phyloP scores from a whole-genome alignment of 1,139 yeast genomes.

The Pichia sp. region DNA sequence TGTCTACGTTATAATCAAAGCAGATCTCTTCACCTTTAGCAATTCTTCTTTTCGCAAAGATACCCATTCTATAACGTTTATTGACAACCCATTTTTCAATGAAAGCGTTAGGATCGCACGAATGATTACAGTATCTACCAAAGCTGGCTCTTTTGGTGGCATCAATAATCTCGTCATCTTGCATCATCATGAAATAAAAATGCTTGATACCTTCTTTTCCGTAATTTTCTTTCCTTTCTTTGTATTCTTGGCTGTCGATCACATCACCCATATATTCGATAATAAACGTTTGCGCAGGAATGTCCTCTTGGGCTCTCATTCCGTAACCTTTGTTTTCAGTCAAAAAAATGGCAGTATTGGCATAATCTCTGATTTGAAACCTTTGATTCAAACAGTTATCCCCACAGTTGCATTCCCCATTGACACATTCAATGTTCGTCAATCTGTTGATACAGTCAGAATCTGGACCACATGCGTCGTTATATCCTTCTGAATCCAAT shows the following conservation, averaged over 20 bases:
- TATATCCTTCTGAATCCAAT: slow-evolving; percentile 29
- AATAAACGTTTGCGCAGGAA: slow-evolving; percentile 61
- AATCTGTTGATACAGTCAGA: slow-evolving; percentile 87
- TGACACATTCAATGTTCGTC: slow-evolving; percentile 86
- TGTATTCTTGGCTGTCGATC: slow-evolving; percentile 65
- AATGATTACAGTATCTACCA: slow-evolving; percentile 90
- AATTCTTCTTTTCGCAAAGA: slow-evolving; percentile 75
- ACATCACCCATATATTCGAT: slow-evolving; percentile 95
- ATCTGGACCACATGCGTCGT: slow-evolving; percentile 76
- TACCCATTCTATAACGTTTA: slow-evolving; percentile 86
- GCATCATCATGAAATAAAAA: slow-evolving; percentile 96
- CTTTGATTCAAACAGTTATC: slow-evolving; percentile 77
- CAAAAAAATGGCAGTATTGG: slow-evolving; percentile 64
- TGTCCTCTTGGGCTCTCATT: slow-evolving; percentile 54
- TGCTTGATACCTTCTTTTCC: slow-evolving; percentile 68
- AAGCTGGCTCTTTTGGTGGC: slow-evolving; percentile 85
- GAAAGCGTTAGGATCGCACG: slow-evolving; percentile 88
- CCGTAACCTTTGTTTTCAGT: slow-evolving; percentile 90
- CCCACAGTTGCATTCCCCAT: slow-evolving; percentile 70
- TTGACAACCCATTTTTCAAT: slow-evolving; percentile 98
- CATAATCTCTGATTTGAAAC: slow-evolving; percentile 69
- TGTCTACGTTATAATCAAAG: slow-evolving; percentile 91
- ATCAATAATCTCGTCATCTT: slow-evolving; percentile 86
- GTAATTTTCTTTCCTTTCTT: slow-evolving; percentile 66
- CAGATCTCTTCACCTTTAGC: slow-evolving; percentile 84